Percentiles rank a stretch among this genome's conserved stretches.
Evolutionary conservation across 2,329 filamentous ascomycete species (phyloP).

Genomic region (Cladorrhinum sp.): DNA sequence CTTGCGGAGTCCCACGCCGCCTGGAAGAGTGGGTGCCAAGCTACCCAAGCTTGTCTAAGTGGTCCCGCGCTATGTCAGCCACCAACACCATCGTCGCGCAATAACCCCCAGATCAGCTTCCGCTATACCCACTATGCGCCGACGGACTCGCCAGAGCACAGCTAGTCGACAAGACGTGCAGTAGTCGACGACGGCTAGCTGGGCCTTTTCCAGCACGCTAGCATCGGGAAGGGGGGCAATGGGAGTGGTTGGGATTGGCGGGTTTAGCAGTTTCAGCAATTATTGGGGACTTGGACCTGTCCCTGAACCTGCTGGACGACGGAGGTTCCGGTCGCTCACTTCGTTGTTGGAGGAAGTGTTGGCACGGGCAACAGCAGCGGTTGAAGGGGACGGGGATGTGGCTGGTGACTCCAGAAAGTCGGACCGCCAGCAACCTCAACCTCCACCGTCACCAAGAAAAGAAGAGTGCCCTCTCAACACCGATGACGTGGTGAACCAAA

Average conservation of each 20-base stretch:
- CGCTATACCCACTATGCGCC: neutral
- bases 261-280: neutral
- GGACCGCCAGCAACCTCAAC: neutral
- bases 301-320: neutral
- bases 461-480: neutral
- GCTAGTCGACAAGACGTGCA: constrained; percentile 11
- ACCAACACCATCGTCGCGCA: constrained; percentile 9
- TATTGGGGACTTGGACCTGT: neutral
- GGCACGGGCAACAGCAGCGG: constrained; percentile 1
- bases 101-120: constrained; percentile 1
- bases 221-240: neutral
- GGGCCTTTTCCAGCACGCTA: neutral
- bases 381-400: neutral
- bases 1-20: neutral
- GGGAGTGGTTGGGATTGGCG: neutral
- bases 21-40: constrained; percentile 9
- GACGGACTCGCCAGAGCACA: neutral
- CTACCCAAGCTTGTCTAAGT: neutral
- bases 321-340: constrained; percentile 14
- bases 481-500: constrained; percentile 7
- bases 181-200: constrained; percentile 11
- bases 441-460: neutral
- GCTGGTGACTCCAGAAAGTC: neutral
- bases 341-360: constrained; percentile 15
- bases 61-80: constrained; percentile 1